These are phyloP conservation scores for Torulaspora indica DNA, from an alignment of 805 yeast genomes.

Conservation along the genomic window DNA sequence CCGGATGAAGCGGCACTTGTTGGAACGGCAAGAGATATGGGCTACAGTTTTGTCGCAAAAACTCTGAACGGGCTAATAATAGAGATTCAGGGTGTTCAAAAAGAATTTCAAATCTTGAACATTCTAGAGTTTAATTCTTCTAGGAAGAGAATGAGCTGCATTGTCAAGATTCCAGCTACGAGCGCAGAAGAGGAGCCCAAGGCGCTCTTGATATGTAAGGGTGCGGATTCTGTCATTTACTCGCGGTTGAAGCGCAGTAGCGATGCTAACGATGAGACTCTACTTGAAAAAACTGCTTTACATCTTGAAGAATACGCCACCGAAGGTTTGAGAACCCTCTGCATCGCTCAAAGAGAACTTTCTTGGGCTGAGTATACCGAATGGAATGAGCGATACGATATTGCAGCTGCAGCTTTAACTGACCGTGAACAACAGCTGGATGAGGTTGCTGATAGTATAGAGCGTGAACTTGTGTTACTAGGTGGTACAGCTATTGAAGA, in stretches of 20 bases:
- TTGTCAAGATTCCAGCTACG: slow-evolving; percentile 58
- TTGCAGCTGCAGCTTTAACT: slow-evolving; percentile 60
- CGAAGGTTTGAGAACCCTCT: slow-evolving; percentile 77
- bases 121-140: slow-evolving; percentile 77
- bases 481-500: slow-evolving; percentile 90
- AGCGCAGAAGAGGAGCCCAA: slow-evolving; percentile 46
- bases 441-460: slow-evolving; percentile 68
- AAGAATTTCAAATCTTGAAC: slow-evolving; percentile 68
- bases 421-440: slow-evolving; percentile 70
- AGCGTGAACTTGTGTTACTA: slow-evolving; percentile 55
- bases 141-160: slow-evolving; percentile 83
- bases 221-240: slow-evolving; percentile 79
- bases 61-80: slow-evolving; percentile 65
- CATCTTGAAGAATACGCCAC: slow-evolving; percentile 76
- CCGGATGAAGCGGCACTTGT: slow-evolving; percentile 88
- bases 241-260: slow-evolving; percentile 48
- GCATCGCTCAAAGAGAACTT: slow-evolving; percentile 69
- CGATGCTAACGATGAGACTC: slow-evolving; percentile 40
- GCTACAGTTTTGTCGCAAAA: slow-evolving; percentile 59
- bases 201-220: slow-evolving; percentile 70
- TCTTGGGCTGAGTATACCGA: slow-evolving; percentile 55
- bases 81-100: slow-evolving; percentile 62
- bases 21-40: slow-evolving; percentile 73
- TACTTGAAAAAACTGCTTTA: slow-evolving; percentile 60
- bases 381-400: slow-evolving; percentile 61